Conservation (phyloP, 768 basidiomycete species). For the Plicaturopsis crispa region DNA sequence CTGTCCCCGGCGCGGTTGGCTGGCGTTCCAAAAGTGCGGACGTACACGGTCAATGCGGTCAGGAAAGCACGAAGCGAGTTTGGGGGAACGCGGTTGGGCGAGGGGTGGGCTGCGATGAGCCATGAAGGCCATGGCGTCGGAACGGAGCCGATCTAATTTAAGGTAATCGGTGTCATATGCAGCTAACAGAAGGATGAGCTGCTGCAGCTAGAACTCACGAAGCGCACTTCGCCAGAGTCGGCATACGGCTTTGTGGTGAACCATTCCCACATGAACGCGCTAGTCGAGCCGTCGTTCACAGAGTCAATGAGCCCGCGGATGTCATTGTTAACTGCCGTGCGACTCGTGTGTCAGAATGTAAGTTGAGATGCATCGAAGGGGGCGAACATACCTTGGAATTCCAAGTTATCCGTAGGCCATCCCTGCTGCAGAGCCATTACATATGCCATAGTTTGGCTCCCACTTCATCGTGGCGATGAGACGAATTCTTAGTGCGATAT, state of each 20-base stretch:
- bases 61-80: conserved; percentile 54
- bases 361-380: background rate
- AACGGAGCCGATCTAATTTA: conserved; percentile 73
- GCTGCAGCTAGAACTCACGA: conserved; percentile 52
- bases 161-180: background rate
- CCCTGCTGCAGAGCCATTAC: conserved; percentile 88
- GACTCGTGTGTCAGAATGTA: background rate
- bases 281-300: conserved; percentile 83
- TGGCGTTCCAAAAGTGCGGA: conserved; percentile 55
- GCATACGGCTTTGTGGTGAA: conserved; percentile 38
- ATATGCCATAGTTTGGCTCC: conserved; percentile 92
- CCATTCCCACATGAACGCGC: conserved; percentile 95
- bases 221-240: conserved; percentile 72
- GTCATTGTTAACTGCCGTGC: conserved; percentile 76
- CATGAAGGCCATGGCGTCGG: conserved; percentile 97
- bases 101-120: conserved; percentile 84
- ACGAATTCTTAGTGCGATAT: background rate
- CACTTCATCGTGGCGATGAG: conserved; percentile 32
- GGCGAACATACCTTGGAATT: conserved; percentile 55
- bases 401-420: conserved; percentile 47
- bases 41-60: conserved; percentile 50
- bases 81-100: conserved; percentile 43
- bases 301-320: conserved; percentile 77
- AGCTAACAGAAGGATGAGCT: background rate
- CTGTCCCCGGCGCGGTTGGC: conserved; percentile 51